A percentile compares a stretch with the other conserved stretches of the same genome.
Evolutionary conservation across 2,329 filamentous ascomycete genomes (phyloP).

Genomic region (Colletotrichum filicis): DNA sequence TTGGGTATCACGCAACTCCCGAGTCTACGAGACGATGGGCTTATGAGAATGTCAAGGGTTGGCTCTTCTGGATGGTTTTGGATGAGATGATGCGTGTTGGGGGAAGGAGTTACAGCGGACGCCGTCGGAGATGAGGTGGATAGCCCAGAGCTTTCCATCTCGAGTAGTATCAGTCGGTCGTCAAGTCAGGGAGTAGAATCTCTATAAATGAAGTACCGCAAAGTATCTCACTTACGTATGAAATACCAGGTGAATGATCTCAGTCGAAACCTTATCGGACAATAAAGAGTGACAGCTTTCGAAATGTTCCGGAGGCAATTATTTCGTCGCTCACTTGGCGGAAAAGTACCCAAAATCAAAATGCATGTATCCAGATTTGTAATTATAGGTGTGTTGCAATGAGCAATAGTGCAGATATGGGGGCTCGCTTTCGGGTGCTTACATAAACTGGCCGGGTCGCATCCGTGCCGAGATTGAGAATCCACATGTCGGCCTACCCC

Average conservation of each 20-base stretch:
- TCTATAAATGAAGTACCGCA: no score
- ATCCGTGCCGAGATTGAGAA: not conserved
- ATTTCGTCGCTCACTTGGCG: no score
- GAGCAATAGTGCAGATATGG: not conserved
- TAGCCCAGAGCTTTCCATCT: no score
- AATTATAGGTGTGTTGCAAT: no score
- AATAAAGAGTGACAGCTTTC: no score
- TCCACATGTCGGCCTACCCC: not conserved
- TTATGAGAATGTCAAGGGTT: slow-evolving; percentile 37
- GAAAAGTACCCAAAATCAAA: no score
- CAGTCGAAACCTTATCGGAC: no score
- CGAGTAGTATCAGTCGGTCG: no score
- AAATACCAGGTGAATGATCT: no score
- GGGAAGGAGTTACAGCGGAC: slow-evolving; percentile 11
- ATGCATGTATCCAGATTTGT: not conserved
- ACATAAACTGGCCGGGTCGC: not conserved
- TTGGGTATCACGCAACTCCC: slow-evolving; percentile 37
- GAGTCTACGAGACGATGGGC: slow-evolving; percentile 35
- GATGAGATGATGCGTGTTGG: slow-evolving; percentile 37
- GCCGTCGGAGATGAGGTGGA: slow-evolving; percentile 2
- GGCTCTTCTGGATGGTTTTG: slow-evolving; percentile 36
- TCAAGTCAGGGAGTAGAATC: no score
- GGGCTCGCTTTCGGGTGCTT: not conserved
- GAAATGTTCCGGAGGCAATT: no score
- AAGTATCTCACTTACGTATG: no score